Evolutionary conservation across 2,329 filamentous ascomycete genomes (phyloP).

Genomic region (Leptographium procerum): DNA sequence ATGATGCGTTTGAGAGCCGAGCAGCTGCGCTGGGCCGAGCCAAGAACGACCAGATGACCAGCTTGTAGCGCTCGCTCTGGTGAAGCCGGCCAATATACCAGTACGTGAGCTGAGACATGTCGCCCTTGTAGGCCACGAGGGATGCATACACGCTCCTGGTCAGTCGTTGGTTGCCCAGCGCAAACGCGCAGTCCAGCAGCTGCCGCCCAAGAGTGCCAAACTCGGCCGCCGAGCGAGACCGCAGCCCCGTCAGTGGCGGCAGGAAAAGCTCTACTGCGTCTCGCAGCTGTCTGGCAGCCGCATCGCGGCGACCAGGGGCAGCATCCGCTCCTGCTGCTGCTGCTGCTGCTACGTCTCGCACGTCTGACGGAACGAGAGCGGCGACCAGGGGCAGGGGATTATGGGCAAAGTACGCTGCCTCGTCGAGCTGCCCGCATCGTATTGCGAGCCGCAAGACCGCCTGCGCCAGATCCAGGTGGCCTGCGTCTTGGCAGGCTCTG

Average conservation of each 20-base stretch:
- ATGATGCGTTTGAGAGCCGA: slow-evolving; percentile 9
- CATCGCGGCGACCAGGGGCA: not conserved
- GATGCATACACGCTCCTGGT: slow-evolving; percentile 22
- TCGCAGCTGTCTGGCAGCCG: slow-evolving; percentile 2
- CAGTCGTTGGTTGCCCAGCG: slow-evolving; percentile 10
- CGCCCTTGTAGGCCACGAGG: slow-evolving; percentile 15
- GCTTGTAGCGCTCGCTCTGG: slow-evolving; percentile 13
- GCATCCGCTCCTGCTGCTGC: not conserved
- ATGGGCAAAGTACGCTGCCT: slow-evolving; percentile 23
- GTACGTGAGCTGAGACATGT: slow-evolving; percentile 16
- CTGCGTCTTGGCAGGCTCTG: slow-evolving; percentile 19
- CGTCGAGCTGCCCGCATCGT: slow-evolving; percentile 17
- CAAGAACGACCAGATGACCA: slow-evolving; percentile 23
- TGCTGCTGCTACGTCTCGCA: no score
- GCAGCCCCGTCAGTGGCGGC: not conserved
- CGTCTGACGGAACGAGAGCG: slow-evolving; percentile 7
- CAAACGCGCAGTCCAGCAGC: slow-evolving; percentile 20
- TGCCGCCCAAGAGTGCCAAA: slow-evolving; percentile 14
- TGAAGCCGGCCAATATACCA: slow-evolving; percentile 22
- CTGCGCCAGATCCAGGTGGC: slow-evolving; percentile 20
- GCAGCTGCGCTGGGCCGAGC: slow-evolving; percentile 15
- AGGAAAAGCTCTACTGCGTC: slow-evolving; percentile 6
- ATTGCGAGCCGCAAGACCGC: slow-evolving; percentile 19
- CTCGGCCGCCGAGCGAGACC: not conserved
- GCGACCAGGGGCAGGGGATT: slow-evolving; percentile 23